These are phyloP conservation scores for Tuber aestivum DNA, from an alignment of 495 filamentous ascomycete species.

Conservation along the genomic window DNA sequence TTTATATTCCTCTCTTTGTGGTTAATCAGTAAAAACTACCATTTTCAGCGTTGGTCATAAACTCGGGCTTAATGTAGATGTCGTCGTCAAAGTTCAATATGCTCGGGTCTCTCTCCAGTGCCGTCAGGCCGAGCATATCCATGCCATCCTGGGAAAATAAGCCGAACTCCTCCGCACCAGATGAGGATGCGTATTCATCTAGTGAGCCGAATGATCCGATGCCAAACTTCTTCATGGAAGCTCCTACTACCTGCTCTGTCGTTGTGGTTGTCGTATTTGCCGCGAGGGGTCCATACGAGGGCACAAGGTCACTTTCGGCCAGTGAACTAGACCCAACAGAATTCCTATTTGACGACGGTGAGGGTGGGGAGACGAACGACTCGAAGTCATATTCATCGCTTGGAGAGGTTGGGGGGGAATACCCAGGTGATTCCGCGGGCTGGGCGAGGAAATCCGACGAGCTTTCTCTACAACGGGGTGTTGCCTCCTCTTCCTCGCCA, in stretches of 20 bases:
- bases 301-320: conserved; percentile 24
- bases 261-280: conserved; percentile 3
- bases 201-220: conserved; percentile 20
- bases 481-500: conserved; percentile 32
- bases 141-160: conserved; percentile 38
- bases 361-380: conserved; percentile 26
- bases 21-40: conserved; percentile 17
- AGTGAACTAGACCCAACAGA: conserved; percentile 30
- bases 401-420: conserved; percentile 39
- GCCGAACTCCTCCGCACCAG: conserved; percentile 30
- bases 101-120: conserved; percentile 39
- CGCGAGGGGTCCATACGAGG: conserved; percentile 11
- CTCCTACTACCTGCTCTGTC: conserved; percentile 14
- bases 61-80: conserved; percentile 42
- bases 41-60: conserved; percentile 34
- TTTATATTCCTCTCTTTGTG: not conserved
- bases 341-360: conserved; percentile 25
- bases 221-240: conserved; percentile 25
- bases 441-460: conserved; percentile 27
- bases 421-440: conserved; percentile 20
- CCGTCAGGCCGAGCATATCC: conserved; percentile 39
- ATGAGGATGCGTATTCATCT: conserved; percentile 30
- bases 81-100: conserved; percentile 37
- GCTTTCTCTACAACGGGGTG: conserved; percentile 31
- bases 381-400: conserved; percentile 38